Conservation (phyloP, 345 rosid genomes). For the Ailanthus altissimus region DNA sequence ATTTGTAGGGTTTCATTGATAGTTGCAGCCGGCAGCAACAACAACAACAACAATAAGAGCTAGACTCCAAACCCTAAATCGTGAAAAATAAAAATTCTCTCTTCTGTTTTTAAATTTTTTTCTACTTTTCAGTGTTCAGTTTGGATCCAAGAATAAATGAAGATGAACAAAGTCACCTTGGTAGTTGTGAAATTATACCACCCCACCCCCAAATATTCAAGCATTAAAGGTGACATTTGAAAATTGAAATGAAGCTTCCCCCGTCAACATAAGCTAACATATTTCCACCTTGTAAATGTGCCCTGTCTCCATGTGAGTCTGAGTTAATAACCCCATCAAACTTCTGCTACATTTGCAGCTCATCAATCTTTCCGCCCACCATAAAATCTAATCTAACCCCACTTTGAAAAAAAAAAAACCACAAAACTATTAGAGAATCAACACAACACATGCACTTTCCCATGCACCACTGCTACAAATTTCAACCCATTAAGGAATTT, state of each 20-base stretch:
- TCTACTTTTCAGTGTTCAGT: too few relatives aligned
- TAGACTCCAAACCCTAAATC: background rate
- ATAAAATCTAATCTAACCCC: background rate
- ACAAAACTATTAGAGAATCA: background rate
- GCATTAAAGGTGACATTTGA: constrained; percentile 7
- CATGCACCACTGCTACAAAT: background rate
- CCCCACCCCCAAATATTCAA: background rate
- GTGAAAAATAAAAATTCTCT: background rate
- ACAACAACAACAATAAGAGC: background rate
- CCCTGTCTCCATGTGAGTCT: constrained; percentile 11
- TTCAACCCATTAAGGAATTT: background rate
- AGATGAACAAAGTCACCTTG: background rate
- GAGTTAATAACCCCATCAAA: background rate
- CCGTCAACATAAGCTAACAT: constrained; percentile 6
- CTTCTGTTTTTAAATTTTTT: too few relatives aligned
- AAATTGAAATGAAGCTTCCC: background rate
- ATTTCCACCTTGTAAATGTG: too few relatives aligned
- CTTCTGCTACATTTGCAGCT: background rate
- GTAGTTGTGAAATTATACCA: background rate
- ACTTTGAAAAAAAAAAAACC: background rate
- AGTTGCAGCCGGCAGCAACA: background rate
- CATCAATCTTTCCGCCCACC: background rate
- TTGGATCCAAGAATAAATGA: background rate
- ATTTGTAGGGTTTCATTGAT: background rate
- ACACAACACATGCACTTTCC: background rate